A percentile compares a stretch with the other conserved stretches of the same genome.
Evolutionary conservation across 2,329 filamentous ascomycete genomes (phyloP).

Genomic region (Colletotrichum brevisporum): DNA sequence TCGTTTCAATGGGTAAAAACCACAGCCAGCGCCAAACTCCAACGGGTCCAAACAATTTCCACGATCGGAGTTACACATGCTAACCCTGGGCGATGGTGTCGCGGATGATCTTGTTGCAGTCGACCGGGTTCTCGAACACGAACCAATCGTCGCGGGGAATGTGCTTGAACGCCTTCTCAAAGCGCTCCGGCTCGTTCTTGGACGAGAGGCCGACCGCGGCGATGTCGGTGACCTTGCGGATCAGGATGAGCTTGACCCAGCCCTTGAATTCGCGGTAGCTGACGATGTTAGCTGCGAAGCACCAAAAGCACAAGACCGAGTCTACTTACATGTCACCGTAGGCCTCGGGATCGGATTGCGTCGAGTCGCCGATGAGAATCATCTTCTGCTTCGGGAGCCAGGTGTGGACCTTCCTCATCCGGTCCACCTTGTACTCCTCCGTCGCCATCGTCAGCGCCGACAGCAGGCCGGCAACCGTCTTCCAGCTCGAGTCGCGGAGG

Average conservation of each 20-base stretch:
- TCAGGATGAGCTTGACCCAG: conserved; percentile 88
- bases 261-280: conserved; percentile 75
- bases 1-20: background rate
- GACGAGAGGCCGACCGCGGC: conserved; percentile 77
- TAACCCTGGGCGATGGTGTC: conserved; percentile 44
- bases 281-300: background rate
- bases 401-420: conserved; percentile 81
- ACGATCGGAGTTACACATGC: background rate
- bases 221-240: conserved; percentile 85
- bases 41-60: background rate
- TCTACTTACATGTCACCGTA: conserved; percentile 82
- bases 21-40: conserved; percentile 11
- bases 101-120: conserved; percentile 65
- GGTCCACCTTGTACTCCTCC: conserved; percentile 86
- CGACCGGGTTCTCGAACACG: conserved; percentile 83
- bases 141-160: conserved; percentile 82
- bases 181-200: conserved; percentile 81
- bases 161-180: conserved; percentile 85
- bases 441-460: conserved; percentile 85
- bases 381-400: conserved; percentile 87
- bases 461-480: conserved; percentile 85
- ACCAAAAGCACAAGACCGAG: background rate
- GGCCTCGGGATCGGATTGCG: conserved; percentile 90
- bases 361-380: conserved; percentile 90
- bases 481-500: conserved; percentile 88